A percentile compares a stretch with the other conserved stretches of the same genome.
Conservation (phyloP, 257 asterid genomes). For the Linderniella brevidens region DNA sequence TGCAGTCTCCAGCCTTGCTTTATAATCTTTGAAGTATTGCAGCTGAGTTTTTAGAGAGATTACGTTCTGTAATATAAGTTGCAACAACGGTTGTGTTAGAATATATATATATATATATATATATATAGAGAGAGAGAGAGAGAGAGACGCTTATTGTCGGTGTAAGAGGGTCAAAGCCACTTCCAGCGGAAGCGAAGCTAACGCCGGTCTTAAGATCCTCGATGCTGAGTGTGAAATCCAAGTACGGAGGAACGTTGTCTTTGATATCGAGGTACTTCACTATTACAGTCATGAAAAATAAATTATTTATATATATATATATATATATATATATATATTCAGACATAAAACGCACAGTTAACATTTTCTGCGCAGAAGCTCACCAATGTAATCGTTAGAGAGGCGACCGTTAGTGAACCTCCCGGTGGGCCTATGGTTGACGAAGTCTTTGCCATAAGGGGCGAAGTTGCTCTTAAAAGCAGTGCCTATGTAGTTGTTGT, state of each 20-base stretch:
- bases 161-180: constrained; percentile 64
- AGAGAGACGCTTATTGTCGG: constrained; percentile 18
- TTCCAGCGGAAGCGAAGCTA: constrained; percentile 57
- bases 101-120: neutral
- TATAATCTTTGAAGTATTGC: constrained; percentile 29
- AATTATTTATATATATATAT: too few species aligned
- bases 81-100: neutral
- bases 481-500: constrained; percentile 44
- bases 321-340: too few species aligned
- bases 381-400: constrained; percentile 50
- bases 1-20: constrained; percentile 22
- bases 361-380: neutral
- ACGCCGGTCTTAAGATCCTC: constrained; percentile 67
- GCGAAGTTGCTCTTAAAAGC: constrained; percentile 37
- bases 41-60: constrained; percentile 30
- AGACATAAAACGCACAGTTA: too few species aligned
- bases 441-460: constrained; percentile 67
- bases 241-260: constrained; percentile 56
- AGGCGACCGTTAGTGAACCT: constrained; percentile 70
- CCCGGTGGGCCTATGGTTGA: constrained; percentile 41
- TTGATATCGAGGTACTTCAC: constrained; percentile 27
- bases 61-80: constrained; percentile 23
- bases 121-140: constrained; percentile 9
- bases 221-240: constrained; percentile 39
- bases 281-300: too few species aligned